Conservation (phyloP, 164 flowering plant species). For the Annona cherimola region DNA sequence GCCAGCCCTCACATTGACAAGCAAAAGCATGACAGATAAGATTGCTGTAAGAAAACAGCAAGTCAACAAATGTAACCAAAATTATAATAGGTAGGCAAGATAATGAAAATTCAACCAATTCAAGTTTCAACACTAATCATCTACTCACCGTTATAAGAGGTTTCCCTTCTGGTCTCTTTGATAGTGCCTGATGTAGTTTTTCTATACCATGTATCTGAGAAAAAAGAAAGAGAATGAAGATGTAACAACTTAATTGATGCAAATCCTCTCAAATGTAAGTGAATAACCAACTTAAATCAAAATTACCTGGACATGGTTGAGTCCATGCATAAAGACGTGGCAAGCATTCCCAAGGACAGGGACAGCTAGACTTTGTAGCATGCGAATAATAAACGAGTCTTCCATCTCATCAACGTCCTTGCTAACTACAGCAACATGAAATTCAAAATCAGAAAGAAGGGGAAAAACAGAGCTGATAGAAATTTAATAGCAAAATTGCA, state of each 20-base stretch:
- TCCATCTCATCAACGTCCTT: constrained; percentile 51
- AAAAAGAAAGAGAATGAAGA: constrained; percentile 9
- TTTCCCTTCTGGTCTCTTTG: constrained; percentile 53
- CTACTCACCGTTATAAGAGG: constrained; percentile 69
- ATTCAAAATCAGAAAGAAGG: background rate
- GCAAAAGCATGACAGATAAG: background rate
- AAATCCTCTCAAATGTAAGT: background rate
- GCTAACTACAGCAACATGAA: constrained; percentile 33
- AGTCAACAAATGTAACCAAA: background rate
- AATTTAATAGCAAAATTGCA: no score
- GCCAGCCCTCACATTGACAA: background rate
- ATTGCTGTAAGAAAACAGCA: background rate
- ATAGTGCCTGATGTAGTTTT: constrained; percentile 61
- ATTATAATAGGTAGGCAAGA: background rate
- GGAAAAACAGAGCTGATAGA: no score
- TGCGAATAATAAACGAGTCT: constrained; percentile 55
- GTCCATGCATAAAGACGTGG: constrained; percentile 92
- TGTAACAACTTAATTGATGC: background rate
- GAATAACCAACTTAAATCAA: background rate
- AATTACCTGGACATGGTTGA: constrained; percentile 73
- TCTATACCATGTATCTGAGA: constrained; percentile 85
- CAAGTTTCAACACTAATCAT: background rate
- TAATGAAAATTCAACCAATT: background rate
- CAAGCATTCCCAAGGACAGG: constrained; percentile 91
- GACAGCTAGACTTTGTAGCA: constrained; percentile 83